Evolutionary conservation across 1,284 basidiomycete genomes (phyloP), one percentile per base, ranked within the genome.

Genomic region (Golubevia pallescens): DNA sequence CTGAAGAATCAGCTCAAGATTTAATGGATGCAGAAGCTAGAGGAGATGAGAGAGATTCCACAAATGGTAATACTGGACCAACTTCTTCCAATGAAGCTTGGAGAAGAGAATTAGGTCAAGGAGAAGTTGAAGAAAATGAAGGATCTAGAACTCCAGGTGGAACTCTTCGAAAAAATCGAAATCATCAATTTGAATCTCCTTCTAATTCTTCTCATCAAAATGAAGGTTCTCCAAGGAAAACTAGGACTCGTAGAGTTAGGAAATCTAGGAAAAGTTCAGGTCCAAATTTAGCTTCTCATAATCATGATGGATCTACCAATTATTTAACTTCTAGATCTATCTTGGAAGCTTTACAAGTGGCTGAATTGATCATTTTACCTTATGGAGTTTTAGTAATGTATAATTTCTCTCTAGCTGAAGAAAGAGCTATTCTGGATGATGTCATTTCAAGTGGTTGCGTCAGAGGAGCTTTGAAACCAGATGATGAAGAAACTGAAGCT

Each of bases 341-440:
- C 52, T 66, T 75, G 42, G 82, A 85, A 61, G 82, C 82, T 58
- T 66, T 85, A 10, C 76, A 81, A 56, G 69, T 73, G 19, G 82
- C 74, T 61, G 82, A 85, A 71, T 69, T 85, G 42, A 69, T 85
- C 48, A 77, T 85, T 34, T 62, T 85, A 28, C 79, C 81, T 10
- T 85, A 85, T 64, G 82, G 82, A 23, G 82, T 85, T 0, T 53
- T 85, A 70, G 82, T 85, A 53, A 75, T 85, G 78, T 85, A 79
- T 76, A 85, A 85, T 71, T 79, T 85, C 32, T 74, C 78, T 10
- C 73, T 73, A 1, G 68, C 68, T 19, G 82, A 85, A 57, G 82
- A 85, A 61, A 62, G 77, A 21, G 74, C 71, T 60, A 73, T 85
- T 56, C 73, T 85, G 57, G 75, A 78, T 23, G 82, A 85, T 34